Percentiles rank a stretch among this genome's conserved stretches.
Evolutionary conservation across 306 rosid species (phyloP).

Genomic region (Sechiopsis laciniata): DNA sequence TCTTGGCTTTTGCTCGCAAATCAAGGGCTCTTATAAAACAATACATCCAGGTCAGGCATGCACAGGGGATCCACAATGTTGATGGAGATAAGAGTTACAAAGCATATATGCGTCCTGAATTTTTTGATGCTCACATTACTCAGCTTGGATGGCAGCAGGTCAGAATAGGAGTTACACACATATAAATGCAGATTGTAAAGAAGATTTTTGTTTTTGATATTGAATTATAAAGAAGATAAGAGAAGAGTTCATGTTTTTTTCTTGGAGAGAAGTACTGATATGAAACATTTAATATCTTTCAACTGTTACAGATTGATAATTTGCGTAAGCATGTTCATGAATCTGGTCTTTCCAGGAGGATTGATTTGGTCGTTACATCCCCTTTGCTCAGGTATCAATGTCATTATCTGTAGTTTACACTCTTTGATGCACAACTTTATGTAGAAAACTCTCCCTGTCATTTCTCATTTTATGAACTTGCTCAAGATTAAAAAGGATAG

Average conservation of each 20-base stretch:
- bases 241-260: neutral
- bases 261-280: neutral
- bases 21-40: slow-evolving; percentile 35
- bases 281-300: neutral
- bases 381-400: slow-evolving; percentile 43
- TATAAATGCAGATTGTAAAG: neutral
- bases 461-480: neutral
- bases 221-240: neutral
- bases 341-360: slow-evolving; percentile 40
- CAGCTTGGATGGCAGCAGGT: slow-evolving; percentile 57
- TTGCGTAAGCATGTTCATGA: slow-evolving; percentile 43
- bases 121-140: slow-evolving; percentile 45
- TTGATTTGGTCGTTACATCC: slow-evolving; percentile 42
- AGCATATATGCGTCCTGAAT: slow-evolving; percentile 41
- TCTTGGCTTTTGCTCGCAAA: slow-evolving; percentile 29
- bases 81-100: slow-evolving; percentile 50
- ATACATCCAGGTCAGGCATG: slow-evolving; percentile 53
- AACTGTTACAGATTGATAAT: slow-evolving; percentile 40
- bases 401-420: neutral
- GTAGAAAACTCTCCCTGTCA: neutral
- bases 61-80: slow-evolving; percentile 51
- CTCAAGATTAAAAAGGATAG: neutral
- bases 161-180: slow-evolving; percentile 11
- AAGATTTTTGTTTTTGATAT: too few relatives aligned
- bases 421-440: slow-evolving; percentile 3